A percentile compares a stretch with the other conserved stretches of the same genome.
phyloP scores from a whole-genome alignment of 768 basidiomycete species.

The Naganishia antarctica region DNA sequence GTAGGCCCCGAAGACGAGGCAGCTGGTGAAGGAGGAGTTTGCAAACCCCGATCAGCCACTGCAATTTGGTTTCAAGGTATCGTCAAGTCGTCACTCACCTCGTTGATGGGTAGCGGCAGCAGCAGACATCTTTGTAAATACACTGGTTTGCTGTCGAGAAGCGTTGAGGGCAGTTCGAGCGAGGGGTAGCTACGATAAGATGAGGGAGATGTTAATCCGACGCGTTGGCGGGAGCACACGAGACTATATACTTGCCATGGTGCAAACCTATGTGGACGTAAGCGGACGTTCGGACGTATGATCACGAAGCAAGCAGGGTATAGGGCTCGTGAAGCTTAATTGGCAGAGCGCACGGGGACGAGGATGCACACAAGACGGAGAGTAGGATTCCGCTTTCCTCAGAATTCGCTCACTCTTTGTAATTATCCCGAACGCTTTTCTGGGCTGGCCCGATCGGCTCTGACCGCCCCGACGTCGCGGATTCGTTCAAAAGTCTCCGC shows the following conservation, averaged over 20 bases:
- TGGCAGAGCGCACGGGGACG: neutral
- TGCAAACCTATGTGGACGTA: constrained; percentile 7
- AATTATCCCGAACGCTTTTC: neutral
- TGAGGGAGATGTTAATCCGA: neutral
- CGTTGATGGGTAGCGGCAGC: constrained; percentile 14
- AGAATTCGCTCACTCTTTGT: neutral
- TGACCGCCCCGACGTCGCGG: neutral
- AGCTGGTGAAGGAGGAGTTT: neutral
- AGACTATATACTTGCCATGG: constrained; percentile 17
- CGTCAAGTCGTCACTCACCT: neutral
- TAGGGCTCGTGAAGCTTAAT: constrained; percentile 1
- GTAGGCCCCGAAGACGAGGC: neutral
- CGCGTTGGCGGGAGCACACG: neutral
- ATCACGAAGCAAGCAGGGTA: neutral
- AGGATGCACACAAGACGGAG: neutral
- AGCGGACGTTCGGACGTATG: constrained; percentile 20
- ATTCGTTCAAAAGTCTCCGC: neutral
- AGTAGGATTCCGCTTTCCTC: neutral
- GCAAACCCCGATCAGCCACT: neutral
- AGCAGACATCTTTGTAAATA: constrained; percentile 18
- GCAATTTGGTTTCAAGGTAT: too few relatives aligned
- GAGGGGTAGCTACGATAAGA: neutral
- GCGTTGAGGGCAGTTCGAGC: constrained; percentile 19
- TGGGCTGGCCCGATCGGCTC: neutral
- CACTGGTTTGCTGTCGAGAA: constrained; percentile 20